Evolutionary conservation across 495 filamentous ascomycete genomes (phyloP).

Genomic region (Aspergillus avenaceus): DNA sequence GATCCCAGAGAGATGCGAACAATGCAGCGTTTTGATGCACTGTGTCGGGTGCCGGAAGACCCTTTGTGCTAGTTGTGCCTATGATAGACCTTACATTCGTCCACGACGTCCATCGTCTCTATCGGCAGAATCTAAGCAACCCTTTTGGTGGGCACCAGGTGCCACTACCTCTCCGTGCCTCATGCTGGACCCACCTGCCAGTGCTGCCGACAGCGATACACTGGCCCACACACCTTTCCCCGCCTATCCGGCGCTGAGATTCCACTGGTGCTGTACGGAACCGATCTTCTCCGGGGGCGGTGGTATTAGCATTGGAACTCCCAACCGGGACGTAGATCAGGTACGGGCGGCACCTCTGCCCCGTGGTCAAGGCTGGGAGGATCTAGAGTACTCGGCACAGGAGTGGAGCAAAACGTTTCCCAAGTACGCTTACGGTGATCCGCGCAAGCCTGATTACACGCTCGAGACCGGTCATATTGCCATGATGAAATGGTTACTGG

Average conservation of each 20-base stretch:
- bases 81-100: slow-evolving; percentile 49
- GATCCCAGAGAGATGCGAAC: slow-evolving; percentile 56
- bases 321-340: slow-evolving; percentile 49
- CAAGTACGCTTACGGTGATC: slow-evolving; percentile 41
- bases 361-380: slow-evolving; percentile 49
- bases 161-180: slow-evolving; percentile 50
- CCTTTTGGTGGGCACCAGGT: slow-evolving; percentile 58
- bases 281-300: slow-evolving; percentile 61
- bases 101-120: slow-evolving; percentile 14
- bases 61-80: slow-evolving; percentile 58
- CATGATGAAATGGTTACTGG: slow-evolving; percentile 48
- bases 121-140: slow-evolving; percentile 14
- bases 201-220: slow-evolving; percentile 23
- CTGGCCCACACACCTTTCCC: slow-evolving; percentile 22
- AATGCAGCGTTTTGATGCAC: slow-evolving; percentile 61
- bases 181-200: slow-evolving; percentile 47
- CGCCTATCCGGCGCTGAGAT: slow-evolving; percentile 43
- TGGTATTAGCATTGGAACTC: slow-evolving; percentile 53
- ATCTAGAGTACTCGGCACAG: slow-evolving; percentile 46
- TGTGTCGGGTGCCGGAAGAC: slow-evolving; percentile 61
- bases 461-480: slow-evolving; percentile 45
- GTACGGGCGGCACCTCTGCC: slow-evolving; percentile 57
- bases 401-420: slow-evolving; percentile 43
- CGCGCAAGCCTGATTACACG: slow-evolving; percentile 38
- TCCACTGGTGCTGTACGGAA: slow-evolving; percentile 61